phyloP scores from a whole-genome alignment of 345 rosid genomes.

The Corchorus capsularis region DNA sequence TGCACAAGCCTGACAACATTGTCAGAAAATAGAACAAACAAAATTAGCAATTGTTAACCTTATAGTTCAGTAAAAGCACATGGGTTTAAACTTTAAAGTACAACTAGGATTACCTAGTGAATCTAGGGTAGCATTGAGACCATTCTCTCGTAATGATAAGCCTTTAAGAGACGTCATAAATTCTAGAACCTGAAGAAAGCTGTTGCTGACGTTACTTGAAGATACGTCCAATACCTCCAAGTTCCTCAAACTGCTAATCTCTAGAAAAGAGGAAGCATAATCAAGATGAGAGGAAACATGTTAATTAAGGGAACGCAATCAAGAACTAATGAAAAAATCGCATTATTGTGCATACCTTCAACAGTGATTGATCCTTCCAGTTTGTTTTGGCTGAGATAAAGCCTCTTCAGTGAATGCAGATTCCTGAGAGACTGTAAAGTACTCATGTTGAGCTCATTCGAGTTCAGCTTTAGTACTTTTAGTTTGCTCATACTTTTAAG shows the following conservation, averaged over 20 bases:
- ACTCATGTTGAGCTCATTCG: neutral
- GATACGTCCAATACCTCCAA: conserved; percentile 5
- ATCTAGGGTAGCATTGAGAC: neutral
- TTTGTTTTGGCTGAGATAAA: neutral
- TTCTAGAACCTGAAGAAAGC: neutral
- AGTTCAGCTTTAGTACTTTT: neutral
- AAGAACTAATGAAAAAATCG: neutral
- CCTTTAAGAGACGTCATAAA: neutral
- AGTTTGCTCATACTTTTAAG: neutral
- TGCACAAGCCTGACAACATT: conserved; percentile 23
- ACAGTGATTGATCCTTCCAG: neutral
- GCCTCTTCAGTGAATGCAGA: neutral
- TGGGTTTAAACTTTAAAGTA: neutral
- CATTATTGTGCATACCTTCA: neutral
- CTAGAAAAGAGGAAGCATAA: neutral
- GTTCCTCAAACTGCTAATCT: neutral
- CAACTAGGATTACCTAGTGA: neutral
- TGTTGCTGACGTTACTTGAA: neutral
- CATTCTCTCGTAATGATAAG: neutral
- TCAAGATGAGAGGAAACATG: neutral
- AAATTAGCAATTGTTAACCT: neutral
- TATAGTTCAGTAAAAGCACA: neutral
- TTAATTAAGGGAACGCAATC: neutral
- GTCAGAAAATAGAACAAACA: neutral
- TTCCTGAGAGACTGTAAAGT: neutral